These are phyloP conservation scores for Gossypium turneri DNA, from an alignment of 345 rosid species.

Conservation along the genomic window DNA sequence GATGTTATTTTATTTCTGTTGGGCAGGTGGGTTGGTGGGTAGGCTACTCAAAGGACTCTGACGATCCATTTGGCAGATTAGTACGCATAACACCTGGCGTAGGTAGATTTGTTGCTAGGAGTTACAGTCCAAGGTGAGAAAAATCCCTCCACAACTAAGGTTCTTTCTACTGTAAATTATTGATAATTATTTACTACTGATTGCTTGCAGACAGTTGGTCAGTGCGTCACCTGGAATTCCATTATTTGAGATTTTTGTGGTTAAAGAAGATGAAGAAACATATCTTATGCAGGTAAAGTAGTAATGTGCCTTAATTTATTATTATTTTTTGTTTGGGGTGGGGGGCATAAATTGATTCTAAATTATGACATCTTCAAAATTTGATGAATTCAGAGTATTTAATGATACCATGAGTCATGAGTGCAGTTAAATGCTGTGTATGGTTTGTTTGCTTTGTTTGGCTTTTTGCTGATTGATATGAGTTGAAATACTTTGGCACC, in stretches of 20 bases:
- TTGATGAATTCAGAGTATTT: not conserved
- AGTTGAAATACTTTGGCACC: not conserved
- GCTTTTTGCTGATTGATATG: not conserved
- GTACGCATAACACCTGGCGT: slow-evolving; percentile 76
- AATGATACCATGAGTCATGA: not conserved
- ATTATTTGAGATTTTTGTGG: slow-evolving; percentile 88
- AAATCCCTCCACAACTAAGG: slow-evolving; percentile 8
- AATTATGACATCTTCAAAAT: not conserved
- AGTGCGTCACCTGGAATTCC: slow-evolving; percentile 82
- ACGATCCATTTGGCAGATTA: slow-evolving; percentile 82
- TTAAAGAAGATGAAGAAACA: slow-evolving; percentile 57
- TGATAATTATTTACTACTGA: slow-evolving; percentile 18
- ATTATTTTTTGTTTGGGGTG: too few relatives aligned
- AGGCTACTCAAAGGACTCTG: slow-evolving; percentile 71
- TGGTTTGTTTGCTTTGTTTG: not conserved
- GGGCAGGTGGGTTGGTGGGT: slow-evolving; percentile 98
- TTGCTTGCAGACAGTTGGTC: slow-evolving; percentile 72
- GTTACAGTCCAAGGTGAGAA: slow-evolving; percentile 79
- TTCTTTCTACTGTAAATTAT: slow-evolving; percentile 12
- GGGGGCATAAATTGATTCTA: too few relatives aligned
- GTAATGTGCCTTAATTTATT: slow-evolving; percentile 3
- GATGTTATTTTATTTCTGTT: slow-evolving; percentile 22
- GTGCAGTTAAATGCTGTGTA: not conserved
- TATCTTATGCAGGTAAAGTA: slow-evolving; percentile 73
- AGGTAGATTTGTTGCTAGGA: slow-evolving; percentile 85